Percentiles rank a stretch among this genome's conserved stretches.
phyloP scores from a whole-genome alignment of 257 asterid genomes.

The Capsicum pubescens region DNA sequence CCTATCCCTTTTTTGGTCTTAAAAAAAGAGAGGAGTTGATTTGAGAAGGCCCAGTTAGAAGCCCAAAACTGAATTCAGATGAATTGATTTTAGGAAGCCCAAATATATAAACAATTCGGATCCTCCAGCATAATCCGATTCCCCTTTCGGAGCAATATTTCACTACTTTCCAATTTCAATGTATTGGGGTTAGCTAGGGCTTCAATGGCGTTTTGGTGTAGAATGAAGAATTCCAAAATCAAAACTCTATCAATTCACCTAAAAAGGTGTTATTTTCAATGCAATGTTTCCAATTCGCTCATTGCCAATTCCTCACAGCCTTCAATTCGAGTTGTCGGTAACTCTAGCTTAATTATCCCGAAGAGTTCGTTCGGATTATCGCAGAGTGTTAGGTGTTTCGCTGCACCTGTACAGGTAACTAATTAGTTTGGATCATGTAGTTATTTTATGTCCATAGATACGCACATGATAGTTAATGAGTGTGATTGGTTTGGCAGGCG shows the following conservation, averaged over 20 bases:
- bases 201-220: constrained; percentile 64
- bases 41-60: neutral
- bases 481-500: constrained; percentile 40
- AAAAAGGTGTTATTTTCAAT: constrained; percentile 43
- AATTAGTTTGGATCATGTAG: neutral
- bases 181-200: neutral
- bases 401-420: constrained; percentile 69
- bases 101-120: neutral
- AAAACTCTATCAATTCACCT: constrained; percentile 40
- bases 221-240: constrained; percentile 57
- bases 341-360: constrained; percentile 31
- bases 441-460: neutral
- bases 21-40: neutral
- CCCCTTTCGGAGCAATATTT: constrained; percentile 33
- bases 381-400: constrained; percentile 59
- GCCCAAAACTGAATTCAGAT: neutral
- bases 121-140: neutral
- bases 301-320: constrained; percentile 36
- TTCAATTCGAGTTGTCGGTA: constrained; percentile 34
- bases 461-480: neutral
- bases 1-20: too few relatives aligned
- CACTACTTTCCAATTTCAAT: neutral
- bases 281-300: constrained; percentile 37
- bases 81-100: neutral
- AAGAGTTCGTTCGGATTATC: constrained; percentile 40